A percentile compares a stretch with the other conserved stretches of the same genome.
Conservation (phyloP, 2,329 filamentous ascomycete genomes). For the Apiospora malaysiana region DNA sequence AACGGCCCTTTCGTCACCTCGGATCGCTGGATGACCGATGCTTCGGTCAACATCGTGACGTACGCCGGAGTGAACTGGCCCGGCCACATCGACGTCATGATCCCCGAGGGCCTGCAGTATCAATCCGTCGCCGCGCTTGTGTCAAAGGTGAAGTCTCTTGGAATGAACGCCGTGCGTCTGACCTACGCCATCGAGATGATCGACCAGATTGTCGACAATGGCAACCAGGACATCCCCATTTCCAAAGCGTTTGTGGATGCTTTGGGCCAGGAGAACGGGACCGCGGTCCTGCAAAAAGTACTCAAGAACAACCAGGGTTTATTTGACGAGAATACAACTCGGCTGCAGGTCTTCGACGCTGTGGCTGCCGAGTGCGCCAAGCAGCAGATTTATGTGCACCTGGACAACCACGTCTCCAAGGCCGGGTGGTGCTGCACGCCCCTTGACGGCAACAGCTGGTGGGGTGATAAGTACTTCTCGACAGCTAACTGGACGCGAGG, state of each 20-base stretch:
- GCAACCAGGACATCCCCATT: constrained; percentile 53
- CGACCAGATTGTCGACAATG: constrained; percentile 60
- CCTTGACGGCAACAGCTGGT: constrained; percentile 64
- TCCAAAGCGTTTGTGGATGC: constrained; percentile 50
- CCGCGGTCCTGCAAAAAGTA: constrained; percentile 55
- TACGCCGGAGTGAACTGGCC: constrained; percentile 68
- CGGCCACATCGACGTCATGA: constrained; percentile 66
- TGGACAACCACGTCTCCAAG: constrained; percentile 66
- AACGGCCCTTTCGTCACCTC: constrained; percentile 47
- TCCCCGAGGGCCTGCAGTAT: constrained; percentile 69
- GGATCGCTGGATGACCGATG: constrained; percentile 50
- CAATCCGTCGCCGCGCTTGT: constrained; percentile 62
- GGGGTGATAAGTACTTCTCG: constrained; percentile 65
- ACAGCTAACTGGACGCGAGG: constrained; percentile 66
- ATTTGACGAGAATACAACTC: constrained; percentile 59
- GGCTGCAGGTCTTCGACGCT: constrained; percentile 64
- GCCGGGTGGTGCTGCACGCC: constrained; percentile 63
- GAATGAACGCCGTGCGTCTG: constrained; percentile 67
- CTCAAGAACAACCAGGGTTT: constrained; percentile 58
- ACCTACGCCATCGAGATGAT: constrained; percentile 70
- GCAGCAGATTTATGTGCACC: constrained; percentile 62
- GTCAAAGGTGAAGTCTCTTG: constrained; percentile 60
- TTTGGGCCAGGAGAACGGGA: constrained; percentile 59
- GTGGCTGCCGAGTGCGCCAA: constrained; percentile 62
- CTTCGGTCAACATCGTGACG: constrained; percentile 49